phyloP scores from a whole-genome alignment of 2,329 filamentous ascomycete species.

The Fusarium sulawesiense region DNA sequence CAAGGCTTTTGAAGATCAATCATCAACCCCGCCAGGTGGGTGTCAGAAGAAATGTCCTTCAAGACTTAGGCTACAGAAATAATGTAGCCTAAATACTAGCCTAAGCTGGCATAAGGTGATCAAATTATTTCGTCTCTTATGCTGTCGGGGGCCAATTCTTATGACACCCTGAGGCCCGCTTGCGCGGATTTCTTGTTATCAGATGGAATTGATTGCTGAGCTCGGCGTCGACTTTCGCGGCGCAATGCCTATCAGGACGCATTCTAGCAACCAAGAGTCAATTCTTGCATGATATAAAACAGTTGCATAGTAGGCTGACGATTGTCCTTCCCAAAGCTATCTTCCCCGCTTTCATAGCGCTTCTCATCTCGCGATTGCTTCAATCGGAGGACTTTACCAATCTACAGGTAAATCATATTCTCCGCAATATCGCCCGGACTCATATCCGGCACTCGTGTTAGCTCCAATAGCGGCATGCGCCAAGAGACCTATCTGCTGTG shows the following conservation, averaged over 20 bases:
- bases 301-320: background rate
- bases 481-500: background rate
- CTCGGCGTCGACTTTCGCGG: no score
- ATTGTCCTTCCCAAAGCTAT: background rate
- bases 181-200: background rate
- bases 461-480: background rate
- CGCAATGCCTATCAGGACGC: background rate
- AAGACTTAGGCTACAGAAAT: no score
- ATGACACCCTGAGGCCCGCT: no score
- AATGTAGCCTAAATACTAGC: no score
- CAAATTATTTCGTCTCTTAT: no score
- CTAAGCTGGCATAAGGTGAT: no score
- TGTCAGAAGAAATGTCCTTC: no score
- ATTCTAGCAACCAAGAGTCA: background rate
- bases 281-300: accelerated
- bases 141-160: no score
- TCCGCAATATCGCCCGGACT: background rate
- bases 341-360: background rate
- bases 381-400: background rate
- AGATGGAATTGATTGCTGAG: background rate
- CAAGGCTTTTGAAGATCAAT: background rate
- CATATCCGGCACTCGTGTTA: background rate
- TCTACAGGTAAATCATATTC: background rate
- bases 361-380: background rate
- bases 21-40: no score